Percentiles rank a stretch among this genome's conserved stretches.
phyloP scores from a whole-genome alignment of 2,329 filamentous ascomycete species.

The Fusarium veterinarium region DNA sequence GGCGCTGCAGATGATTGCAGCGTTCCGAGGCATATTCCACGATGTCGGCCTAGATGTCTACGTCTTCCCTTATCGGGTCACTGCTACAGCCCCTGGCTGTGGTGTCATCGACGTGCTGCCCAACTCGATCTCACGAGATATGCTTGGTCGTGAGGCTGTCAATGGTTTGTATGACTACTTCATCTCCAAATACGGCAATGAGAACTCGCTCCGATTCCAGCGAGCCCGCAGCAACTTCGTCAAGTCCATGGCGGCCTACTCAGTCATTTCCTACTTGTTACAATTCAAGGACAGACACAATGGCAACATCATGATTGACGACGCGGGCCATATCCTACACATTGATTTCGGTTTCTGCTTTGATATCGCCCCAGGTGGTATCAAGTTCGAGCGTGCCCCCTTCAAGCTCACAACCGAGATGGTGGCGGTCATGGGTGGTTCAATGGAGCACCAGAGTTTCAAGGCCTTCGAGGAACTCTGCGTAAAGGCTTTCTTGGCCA shows the following conservation, averaged over 20 bases:
- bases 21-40: slow-evolving; percentile 97
- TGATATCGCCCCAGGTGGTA: slow-evolving; percentile 95
- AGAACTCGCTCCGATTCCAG: slow-evolving; percentile 94
- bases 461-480: slow-evolving; percentile 97
- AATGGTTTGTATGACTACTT: slow-evolving; percentile 99
- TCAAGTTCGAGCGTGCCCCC: slow-evolving; percentile 96
- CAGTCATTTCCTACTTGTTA: slow-evolving; percentile 92
- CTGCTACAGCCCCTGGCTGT: slow-evolving; percentile 94
- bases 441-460: slow-evolving; percentile 85
- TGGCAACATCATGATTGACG: slow-evolving; percentile 99
- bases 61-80: slow-evolving; percentile 97
- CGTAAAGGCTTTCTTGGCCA: slow-evolving; percentile 93
- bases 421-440: slow-evolving; percentile 98
- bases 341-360: slow-evolving; percentile 99
- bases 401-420: slow-evolving; percentile 99
- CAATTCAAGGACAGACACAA: slow-evolving; percentile 99
- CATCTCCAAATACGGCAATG: slow-evolving; percentile 94
- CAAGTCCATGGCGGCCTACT: slow-evolving; percentile 99
- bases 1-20: slow-evolving; percentile 96
- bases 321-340: slow-evolving; percentile 95
- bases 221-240: slow-evolving; percentile 97
- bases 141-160: slow-evolving; percentile 97
- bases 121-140: slow-evolving; percentile 97
- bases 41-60: slow-evolving; percentile 94
- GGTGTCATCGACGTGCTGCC: slow-evolving; percentile 98